These are phyloP conservation scores for Termitomyces sp. DNA, from an alignment of 768 basidiomycete species.

Conservation along the genomic window DNA sequence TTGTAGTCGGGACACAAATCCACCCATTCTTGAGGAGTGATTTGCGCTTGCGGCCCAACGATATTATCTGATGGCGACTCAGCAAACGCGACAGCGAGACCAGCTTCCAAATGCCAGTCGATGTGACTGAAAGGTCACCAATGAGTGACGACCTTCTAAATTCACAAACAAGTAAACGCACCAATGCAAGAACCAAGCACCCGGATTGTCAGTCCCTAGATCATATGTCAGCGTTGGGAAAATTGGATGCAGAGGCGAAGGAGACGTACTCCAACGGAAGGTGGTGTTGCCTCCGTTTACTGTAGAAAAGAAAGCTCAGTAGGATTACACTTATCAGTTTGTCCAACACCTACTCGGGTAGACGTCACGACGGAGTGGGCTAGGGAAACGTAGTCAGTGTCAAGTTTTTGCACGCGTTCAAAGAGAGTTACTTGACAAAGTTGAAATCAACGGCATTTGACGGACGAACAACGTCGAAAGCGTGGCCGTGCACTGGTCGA, in stretches of 20 bases:
- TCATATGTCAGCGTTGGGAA: neutral
- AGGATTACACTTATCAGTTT: neutral
- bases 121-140: constrained; percentile 21
- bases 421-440: constrained; percentile 21
- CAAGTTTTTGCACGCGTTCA: neutral
- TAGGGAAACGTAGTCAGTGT: neutral
- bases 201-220: constrained; percentile 45
- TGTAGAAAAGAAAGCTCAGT: neutral
- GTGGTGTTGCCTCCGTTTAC: constrained; percentile 32
- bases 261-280: constrained; percentile 27
- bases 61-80: constrained; percentile 24
- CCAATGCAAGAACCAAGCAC: constrained; percentile 51
- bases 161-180: constrained; percentile 4
- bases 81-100: constrained; percentile 29
- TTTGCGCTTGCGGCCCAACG: constrained; percentile 24
- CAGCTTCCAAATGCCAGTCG: constrained; percentile 32
- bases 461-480: constrained; percentile 24
- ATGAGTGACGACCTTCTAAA: neutral
- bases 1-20: constrained; percentile 25
- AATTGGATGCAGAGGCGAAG: neutral
- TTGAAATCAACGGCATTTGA: constrained; percentile 20
- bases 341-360: constrained; percentile 16
- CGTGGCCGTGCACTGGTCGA: constrained; percentile 24
- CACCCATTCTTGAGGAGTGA: constrained; percentile 24
- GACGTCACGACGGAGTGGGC: constrained; percentile 22